phyloP scores from a whole-genome alignment of 345 rosid species.

The Heritiera littoralis region DNA sequence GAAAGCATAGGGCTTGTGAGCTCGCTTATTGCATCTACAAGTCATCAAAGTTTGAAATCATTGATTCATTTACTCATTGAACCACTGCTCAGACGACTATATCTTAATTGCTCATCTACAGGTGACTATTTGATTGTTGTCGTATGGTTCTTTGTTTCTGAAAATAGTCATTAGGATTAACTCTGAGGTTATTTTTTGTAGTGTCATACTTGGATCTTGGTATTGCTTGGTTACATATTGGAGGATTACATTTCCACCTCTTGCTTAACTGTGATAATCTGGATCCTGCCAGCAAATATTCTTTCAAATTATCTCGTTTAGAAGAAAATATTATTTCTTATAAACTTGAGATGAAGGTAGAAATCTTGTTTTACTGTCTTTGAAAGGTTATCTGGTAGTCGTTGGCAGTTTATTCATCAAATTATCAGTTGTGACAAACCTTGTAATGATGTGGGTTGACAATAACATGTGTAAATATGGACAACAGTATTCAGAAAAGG shows the following conservation, averaged over 20 bases:
- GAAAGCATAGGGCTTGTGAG: slow-evolving; percentile 45
- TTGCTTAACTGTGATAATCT: slow-evolving; percentile 61
- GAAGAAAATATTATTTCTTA: slow-evolving; percentile 60
- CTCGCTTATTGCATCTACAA: slow-evolving; percentile 58
- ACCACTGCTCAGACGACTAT: slow-evolving; percentile 64
- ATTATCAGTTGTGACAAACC: background rate
- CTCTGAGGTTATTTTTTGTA: slow-evolving; percentile 28
- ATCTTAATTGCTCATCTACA: slow-evolving; percentile 39
- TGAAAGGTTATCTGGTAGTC: background rate
- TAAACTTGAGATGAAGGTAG: slow-evolving; percentile 76
- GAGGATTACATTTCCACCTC: slow-evolving; percentile 72
- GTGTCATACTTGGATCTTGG: slow-evolving; percentile 57
- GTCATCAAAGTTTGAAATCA: slow-evolving; percentile 57
- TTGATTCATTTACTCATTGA: slow-evolving; percentile 41
- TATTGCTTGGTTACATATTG: slow-evolving; percentile 71
- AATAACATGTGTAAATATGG: background rate
- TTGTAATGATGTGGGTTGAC: background rate
- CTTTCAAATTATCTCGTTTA: slow-evolving; percentile 53
- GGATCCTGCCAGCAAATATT: slow-evolving; percentile 81
- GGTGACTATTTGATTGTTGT: slow-evolving; percentile 39
- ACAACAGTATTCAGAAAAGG: background rate
- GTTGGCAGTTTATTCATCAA: background rate
- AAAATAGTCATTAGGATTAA: slow-evolving; percentile 14
- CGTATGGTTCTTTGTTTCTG: slow-evolving; percentile 14
- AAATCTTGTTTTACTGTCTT: slow-evolving; percentile 6